Evolutionary conservation across 148 eudicot species (phyloP), one percentile per base, ranked within the genome.

Genomic region (Beta vulgaris): DNA sequence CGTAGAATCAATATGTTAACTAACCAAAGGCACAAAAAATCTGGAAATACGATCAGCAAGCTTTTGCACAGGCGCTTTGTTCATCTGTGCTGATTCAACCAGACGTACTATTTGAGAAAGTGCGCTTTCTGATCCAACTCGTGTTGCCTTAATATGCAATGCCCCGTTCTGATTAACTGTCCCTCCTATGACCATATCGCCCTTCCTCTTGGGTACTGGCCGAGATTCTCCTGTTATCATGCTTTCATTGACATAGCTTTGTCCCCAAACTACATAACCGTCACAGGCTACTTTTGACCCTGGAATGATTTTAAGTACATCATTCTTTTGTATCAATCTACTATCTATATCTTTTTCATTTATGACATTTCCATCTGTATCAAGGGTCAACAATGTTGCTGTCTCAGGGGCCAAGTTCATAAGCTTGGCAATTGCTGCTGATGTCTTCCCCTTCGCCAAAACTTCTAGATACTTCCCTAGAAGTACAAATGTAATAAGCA

Each of bases 41-140:
- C 86, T 92, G 67, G 99, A 95, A 77, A 95, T 89, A 37, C 84
- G 93, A 71, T 95, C 98, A 61, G 98, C 99, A 35, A 95, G 84
- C 85, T 92, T 95, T 77, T 95, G 99, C 14, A 91, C 98, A 10
- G 98, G 99, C 49, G 99, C 98, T 86, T 89, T 92, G 65, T 93
- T 97, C 97, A 95, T 88, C 81, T 95, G 99, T 19, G 99, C 99
- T 46, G 99, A 92, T 85, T 95, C 99, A 61, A 95, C 98, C 16
- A 95, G 87, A 35, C 91, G 86, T 46, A 95, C 94, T 66, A 95
- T 92, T 75, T 92, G 99, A 5, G 99, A 83, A 55, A 95, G 94
- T 26, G 98, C 97, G 71, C 92, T 91, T 82, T 95, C 99, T 58
- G 99, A 91, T 55, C 99, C 99, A 69, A 96, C 85, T 53, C 85